Conservation (phyloP, 2,329 filamentous ascomycete species). For the Neonectria faginata region DNA sequence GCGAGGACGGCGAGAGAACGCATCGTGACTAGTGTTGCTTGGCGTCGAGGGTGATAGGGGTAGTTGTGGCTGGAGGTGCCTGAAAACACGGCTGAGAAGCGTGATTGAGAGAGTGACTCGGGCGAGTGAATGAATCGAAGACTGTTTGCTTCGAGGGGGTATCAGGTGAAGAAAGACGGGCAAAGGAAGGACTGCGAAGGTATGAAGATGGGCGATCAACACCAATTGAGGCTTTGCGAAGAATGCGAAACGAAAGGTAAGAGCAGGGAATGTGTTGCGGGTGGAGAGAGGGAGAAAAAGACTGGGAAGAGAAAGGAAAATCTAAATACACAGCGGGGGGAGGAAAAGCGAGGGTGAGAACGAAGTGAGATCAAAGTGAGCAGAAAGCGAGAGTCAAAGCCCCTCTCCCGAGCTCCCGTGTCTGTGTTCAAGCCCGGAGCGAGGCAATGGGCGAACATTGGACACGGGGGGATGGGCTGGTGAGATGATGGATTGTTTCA, state of each 20-base stretch:
- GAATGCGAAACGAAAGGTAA: slow-evolving; percentile 27
- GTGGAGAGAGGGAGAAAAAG: slow-evolving; percentile 4
- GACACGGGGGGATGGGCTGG: slow-evolving; percentile 12
- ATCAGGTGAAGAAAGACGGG: background rate
- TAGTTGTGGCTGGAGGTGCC: background rate
- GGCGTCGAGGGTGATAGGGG: background rate
- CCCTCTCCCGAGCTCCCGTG: background rate
- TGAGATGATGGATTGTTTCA: slow-evolving; percentile 41
- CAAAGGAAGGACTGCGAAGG: slow-evolving; percentile 3
- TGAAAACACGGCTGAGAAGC: slow-evolving; percentile 13
- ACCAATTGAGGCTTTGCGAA: background rate
- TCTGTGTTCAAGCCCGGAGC: background rate
- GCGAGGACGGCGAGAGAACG: slow-evolving; percentile 21
- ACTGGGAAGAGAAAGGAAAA: background rate
- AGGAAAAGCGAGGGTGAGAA: slow-evolving; percentile 4
- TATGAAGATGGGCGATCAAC: background rate
- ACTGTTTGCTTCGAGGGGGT: background rate
- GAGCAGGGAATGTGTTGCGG: slow-evolving; percentile 18
- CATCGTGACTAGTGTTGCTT: slow-evolving; percentile 27
- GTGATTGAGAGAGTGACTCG: slow-evolving; percentile 24
- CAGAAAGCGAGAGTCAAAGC: slow-evolving; percentile 5
- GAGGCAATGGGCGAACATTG: slow-evolving; percentile 13
- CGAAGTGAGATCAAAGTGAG: slow-evolving; percentile 1
- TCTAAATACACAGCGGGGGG: background rate
- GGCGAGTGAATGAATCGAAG: background rate